Evolutionary conservation across 208 protist species (phyloP).

Genomic region (Acanthamoeba culbertsoni): DNA sequence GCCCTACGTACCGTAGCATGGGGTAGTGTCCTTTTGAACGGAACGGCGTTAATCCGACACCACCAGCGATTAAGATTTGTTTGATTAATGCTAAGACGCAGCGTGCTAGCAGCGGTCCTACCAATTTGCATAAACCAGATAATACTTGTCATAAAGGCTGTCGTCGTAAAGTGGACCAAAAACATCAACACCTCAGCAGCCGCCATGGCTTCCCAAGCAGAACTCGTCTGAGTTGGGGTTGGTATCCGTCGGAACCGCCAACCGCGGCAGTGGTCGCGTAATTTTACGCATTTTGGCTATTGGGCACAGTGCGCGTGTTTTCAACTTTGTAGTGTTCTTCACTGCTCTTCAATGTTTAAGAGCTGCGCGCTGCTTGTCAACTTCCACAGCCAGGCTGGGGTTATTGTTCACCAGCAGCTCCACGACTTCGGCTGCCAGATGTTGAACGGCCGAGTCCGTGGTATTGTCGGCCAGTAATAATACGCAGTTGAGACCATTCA

Average conservation of each 20-base stretch:
- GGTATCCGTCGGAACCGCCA: too few relatives aligned
- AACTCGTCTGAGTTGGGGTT: too few relatives aligned
- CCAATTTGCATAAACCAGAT: slow-evolving; percentile 31
- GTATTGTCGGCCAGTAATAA: background rate
- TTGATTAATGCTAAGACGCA: too few relatives aligned
- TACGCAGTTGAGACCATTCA: slow-evolving; percentile 22
- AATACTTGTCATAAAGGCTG: background rate
- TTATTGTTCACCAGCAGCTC: background rate
- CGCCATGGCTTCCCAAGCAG: background rate
- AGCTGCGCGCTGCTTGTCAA: background rate
- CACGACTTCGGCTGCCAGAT: background rate
- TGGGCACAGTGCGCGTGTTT: too few relatives aligned
- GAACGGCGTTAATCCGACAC: background rate
- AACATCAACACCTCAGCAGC: background rate
- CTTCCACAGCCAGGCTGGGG: background rate
- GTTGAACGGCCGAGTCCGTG: background rate
- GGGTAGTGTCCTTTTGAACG: slow-evolving; percentile 25
- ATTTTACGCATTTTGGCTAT: too few relatives aligned
- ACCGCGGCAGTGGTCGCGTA: too few relatives aligned
- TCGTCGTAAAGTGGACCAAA: slow-evolving; percentile 2
- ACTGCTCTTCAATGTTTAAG: too few relatives aligned
- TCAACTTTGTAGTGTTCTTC: too few relatives aligned
- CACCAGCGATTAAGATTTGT: background rate
- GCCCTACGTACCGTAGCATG: background rate
- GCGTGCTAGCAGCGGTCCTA: background rate